phyloP scores from a whole-genome alignment of 352 stramenopile species.

The Bremia lactucae region DNA sequence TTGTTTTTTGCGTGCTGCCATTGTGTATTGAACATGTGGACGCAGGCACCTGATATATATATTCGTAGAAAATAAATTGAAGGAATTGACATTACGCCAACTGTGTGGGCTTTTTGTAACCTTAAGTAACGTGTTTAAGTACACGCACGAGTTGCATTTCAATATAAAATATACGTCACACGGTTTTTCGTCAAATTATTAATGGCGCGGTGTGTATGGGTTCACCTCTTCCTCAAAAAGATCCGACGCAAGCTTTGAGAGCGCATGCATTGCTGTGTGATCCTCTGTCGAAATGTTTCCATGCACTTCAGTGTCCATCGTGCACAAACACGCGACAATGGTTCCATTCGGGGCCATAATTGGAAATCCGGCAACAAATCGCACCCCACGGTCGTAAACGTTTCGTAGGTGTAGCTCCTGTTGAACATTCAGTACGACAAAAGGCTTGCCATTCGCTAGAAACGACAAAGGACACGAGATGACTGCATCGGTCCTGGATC shows the following conservation, averaged over 20 bases:
- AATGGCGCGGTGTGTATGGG: constrained; percentile 21
- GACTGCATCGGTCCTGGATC: constrained; percentile 7
- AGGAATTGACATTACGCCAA: too few relatives aligned
- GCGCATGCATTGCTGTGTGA: constrained; percentile 28
- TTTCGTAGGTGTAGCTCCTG: constrained; percentile 27
- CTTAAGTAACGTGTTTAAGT: too few relatives aligned
- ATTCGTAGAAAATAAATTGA: too few relatives aligned
- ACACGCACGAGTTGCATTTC: too few relatives aligned
- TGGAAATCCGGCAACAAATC: constrained; percentile 49
- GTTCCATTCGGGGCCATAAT: constrained; percentile 18
- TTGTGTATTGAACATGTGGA: too few relatives aligned
- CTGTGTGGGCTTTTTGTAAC: too few relatives aligned
- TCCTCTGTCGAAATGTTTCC: constrained; percentile 32
- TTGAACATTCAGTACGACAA: constrained; percentile 25
- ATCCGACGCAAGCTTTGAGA: constrained; percentile 49
- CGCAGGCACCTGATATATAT: too few relatives aligned
- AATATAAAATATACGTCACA: too few relatives aligned
- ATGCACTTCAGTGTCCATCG: constrained; percentile 18
- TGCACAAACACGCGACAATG: constrained; percentile 33
- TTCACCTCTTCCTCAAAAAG: constrained; percentile 32
- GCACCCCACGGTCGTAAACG: constrained; percentile 27
- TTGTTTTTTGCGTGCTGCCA: too few relatives aligned
- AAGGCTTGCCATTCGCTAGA: constrained; percentile 17
- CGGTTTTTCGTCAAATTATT: constrained; percentile 7
- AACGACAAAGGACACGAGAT: constrained; percentile 18